A percentile compares a stretch with the other conserved stretches of the same genome.
These are phyloP conservation scores for Aurantiochytrium sp. DNA, from an alignment of 108 stramenopile species.

Conservation along the genomic window DNA sequence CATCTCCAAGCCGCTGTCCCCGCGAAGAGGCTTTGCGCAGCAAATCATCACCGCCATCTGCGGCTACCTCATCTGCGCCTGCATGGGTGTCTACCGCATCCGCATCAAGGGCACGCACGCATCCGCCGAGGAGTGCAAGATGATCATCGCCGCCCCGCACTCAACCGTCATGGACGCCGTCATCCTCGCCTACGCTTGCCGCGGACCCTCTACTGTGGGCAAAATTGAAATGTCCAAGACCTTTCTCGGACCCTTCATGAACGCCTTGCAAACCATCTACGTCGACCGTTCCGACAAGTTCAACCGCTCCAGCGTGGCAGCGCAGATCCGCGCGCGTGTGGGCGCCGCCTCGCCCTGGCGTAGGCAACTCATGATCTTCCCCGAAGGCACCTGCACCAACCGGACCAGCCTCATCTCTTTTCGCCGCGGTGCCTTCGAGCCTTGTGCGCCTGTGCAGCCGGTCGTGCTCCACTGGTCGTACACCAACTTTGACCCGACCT, in stretches of 20 bases:
- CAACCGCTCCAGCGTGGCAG: neutral
- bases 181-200: neutral
- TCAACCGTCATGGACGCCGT: neutral
- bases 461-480: conserved; percentile 19
- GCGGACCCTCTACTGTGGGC: neutral
- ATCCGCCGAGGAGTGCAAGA: neutral
- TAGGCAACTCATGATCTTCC: conserved; percentile 20
- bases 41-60: neutral
- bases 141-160: conserved; percentile 3
- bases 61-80: neutral
- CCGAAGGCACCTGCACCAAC: conserved; percentile 30
- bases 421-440: conserved; percentile 25
- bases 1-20: neutral
- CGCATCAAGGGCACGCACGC: neutral
- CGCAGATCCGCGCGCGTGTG: neutral
- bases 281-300: neutral
- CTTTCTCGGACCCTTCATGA: neutral
- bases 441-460: conserved; percentile 25
- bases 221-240: neutral
- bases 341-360: neutral
- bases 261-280: neutral
- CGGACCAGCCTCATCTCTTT: conserved; percentile 23
- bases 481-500: conserved; percentile 13
- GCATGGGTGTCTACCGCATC: conserved; percentile 1
- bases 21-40: neutral